Percentiles rank a stretch among this genome's conserved stretches.
phyloP scores from a whole-genome alignment of 2,329 filamentous ascomycete species.

The Nemania sp. region DNA sequence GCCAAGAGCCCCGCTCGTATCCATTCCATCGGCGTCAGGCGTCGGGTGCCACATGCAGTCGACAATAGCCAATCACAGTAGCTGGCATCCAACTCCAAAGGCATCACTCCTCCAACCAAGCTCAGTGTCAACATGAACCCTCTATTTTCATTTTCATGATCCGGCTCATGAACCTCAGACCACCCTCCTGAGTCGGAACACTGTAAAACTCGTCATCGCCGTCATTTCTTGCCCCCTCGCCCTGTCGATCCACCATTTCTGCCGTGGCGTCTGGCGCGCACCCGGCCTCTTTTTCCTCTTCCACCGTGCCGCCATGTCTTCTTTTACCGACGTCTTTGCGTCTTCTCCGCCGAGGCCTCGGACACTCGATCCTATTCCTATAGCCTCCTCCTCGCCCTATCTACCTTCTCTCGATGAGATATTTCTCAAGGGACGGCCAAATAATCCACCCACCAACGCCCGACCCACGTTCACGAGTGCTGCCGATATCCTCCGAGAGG shows the following conservation, averaged over 20 bases:
- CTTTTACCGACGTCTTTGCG: conserved; percentile 35
- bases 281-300: conserved; percentile 40
- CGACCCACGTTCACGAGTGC: conserved; percentile 49
- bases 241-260: conserved; percentile 27
- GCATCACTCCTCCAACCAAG: no score
- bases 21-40: no score
- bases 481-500: conserved; percentile 44
- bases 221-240: conserved; percentile 6
- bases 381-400: conserved; percentile 58
- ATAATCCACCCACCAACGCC: conserved; percentile 41
- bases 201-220: not conserved
- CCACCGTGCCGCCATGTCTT: conserved; percentile 40
- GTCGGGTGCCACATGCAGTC: no score
- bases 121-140: no score
- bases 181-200: no score
- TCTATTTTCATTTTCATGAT: no score
- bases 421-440: conserved; percentile 43
- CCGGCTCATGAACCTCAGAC: no score
- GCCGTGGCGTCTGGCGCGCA: conserved; percentile 56
- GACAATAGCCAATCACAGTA: no score
- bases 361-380: conserved; percentile 34
- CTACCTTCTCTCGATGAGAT: conserved; percentile 58
- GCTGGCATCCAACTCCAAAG: no score
- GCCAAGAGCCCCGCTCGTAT: not conserved
- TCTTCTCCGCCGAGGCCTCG: conserved; percentile 38